Conservation (phyloP, 192 early-diverging fungal genomes). For the Backusella tuberculispora region DNA sequence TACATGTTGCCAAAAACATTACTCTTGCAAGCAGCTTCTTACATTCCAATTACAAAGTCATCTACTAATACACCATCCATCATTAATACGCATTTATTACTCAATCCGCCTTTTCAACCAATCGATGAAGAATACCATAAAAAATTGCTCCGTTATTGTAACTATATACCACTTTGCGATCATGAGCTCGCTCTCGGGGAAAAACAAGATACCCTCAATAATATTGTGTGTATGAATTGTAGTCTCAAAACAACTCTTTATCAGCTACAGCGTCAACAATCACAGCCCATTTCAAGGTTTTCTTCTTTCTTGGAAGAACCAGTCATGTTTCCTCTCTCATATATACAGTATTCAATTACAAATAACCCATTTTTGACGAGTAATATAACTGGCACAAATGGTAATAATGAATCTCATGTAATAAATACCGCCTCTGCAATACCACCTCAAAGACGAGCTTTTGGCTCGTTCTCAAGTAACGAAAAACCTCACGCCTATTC, state of each 20-base stretch:
- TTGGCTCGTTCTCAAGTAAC: neutral
- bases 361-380: neutral
- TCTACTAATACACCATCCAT: neutral
- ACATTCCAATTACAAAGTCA: slow-evolving; percentile 26
- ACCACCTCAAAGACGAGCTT: neutral
- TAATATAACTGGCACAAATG: neutral
- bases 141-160: slow-evolving; percentile 22
- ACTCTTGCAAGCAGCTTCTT: slow-evolving; percentile 27
- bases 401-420: neutral
- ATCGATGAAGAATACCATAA: neutral
- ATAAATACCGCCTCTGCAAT: slow-evolving; percentile 8
- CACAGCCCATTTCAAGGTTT: neutral
- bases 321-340: slow-evolving; percentile 20
- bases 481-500: slow-evolving; percentile 10
- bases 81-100: neutral
- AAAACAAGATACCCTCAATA: neutral
- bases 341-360: neutral
- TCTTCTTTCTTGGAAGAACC: slow-evolving; percentile 5
- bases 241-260: neutral
- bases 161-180: slow-evolving; percentile 2
- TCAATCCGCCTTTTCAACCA: slow-evolving; percentile 5
- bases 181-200: slow-evolving; percentile 19
- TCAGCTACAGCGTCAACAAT: neutral
- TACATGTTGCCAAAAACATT: slow-evolving; percentile 32
- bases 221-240: neutral